Evolutionary conservation across 441 rosid genomes (phyloP).

Genomic region (Capsella rubella): DNA sequence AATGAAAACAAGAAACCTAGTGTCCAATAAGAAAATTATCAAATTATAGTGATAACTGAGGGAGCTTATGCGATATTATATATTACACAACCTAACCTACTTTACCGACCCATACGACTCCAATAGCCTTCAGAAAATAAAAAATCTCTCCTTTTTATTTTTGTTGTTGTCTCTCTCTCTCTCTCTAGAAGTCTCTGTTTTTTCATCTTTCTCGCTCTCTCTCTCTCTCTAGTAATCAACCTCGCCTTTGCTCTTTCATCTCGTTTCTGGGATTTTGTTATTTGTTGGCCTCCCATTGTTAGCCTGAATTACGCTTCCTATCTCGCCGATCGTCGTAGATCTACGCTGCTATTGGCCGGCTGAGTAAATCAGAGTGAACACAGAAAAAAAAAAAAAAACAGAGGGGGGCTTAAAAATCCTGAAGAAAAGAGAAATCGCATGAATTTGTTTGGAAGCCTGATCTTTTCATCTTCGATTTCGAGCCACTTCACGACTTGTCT

Average conservation of each 20-base stretch:
- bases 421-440: constrained; percentile 55
- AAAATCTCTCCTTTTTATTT: neutral
- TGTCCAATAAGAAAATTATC: neutral
- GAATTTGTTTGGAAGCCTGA: constrained; percentile 86
- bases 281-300: neutral
- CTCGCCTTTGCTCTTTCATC: neutral
- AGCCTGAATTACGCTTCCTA: constrained; percentile 19
- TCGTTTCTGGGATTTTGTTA: constrained; percentile 29
- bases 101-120: constrained; percentile 12
- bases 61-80: constrained; percentile 6
- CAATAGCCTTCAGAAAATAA: neutral
- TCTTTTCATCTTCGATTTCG: constrained; percentile 57
- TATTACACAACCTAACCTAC: constrained; percentile 13
- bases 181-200: constrained; percentile 20
- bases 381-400: neutral
- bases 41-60: neutral
- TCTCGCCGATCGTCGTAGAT: constrained; percentile 37
- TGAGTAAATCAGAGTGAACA: constrained; percentile 1
- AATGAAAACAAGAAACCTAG: neutral
- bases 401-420: neutral
- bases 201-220: neutral
- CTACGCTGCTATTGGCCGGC: constrained; percentile 14
- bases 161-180: neutral
- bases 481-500: constrained; percentile 66
- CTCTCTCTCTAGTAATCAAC: constrained; percentile 19